Evolutionary conservation across 2,329 filamentous ascomycete species (phyloP).

Genomic region (Botrytis cinerea): DNA sequence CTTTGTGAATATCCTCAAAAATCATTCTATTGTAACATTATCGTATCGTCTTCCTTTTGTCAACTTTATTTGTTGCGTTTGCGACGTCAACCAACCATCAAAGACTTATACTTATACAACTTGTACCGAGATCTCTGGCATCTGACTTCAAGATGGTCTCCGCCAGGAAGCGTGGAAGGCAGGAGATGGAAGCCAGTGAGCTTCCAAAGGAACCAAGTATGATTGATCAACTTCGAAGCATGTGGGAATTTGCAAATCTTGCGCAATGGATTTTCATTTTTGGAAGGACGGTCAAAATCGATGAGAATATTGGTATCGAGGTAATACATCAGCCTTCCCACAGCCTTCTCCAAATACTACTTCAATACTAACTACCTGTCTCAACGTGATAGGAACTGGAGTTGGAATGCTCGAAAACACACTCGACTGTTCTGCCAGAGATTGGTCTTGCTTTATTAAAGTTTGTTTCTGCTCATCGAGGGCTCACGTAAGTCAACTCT

Average conservation of each 20-base stretch:
- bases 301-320: slow-evolving; percentile 86
- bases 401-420: slow-evolving; percentile 79
- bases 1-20: neutral
- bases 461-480: slow-evolving; percentile 90
- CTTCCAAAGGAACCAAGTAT: slow-evolving; percentile 43
- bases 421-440: slow-evolving; percentile 72
- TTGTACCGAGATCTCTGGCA: slow-evolving; percentile 14
- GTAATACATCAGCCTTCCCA: slow-evolving; percentile 52
- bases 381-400: slow-evolving; percentile 71
- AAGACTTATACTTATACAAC: slow-evolving; percentile 12
- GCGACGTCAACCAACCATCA: slow-evolving; percentile 21
- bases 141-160: slow-evolving; percentile 45
- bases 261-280: slow-evolving; percentile 94
- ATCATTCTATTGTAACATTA: slow-evolving; percentile 14
- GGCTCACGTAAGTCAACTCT: slow-evolving; percentile 70
- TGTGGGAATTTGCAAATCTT: slow-evolving; percentile 94
- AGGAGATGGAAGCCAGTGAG: slow-evolving; percentile 45
- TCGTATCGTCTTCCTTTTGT: neutral
- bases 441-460: slow-evolving; percentile 88
- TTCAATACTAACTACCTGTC: slow-evolving; percentile 16
- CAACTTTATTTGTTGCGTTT: slow-evolving; percentile 19
- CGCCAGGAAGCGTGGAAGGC: slow-evolving; percentile 51
- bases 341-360: slow-evolving; percentile 1
- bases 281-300: slow-evolving; percentile 84
- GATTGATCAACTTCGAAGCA: slow-evolving; percentile 74